phyloP scores from a whole-genome alignment of 768 basidiomycete genomes.

The Mycena indigotica region DNA sequence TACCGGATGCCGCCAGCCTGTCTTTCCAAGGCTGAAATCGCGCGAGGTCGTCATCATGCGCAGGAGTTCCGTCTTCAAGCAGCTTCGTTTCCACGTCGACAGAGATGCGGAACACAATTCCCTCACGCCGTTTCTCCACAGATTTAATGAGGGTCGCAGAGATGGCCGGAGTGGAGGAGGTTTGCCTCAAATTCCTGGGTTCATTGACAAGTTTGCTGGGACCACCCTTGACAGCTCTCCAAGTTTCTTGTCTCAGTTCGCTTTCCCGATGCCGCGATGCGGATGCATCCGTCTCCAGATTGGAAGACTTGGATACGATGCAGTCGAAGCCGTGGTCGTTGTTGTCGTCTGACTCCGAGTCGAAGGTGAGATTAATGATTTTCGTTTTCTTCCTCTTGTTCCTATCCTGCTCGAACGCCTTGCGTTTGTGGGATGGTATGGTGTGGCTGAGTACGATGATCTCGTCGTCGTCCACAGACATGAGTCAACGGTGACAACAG shows the following conservation, averaged over 20 bases:
- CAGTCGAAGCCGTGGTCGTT: neutral
- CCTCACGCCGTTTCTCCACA: neutral
- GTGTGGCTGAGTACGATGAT: neutral
- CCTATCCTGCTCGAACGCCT: neutral
- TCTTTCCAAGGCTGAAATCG: constrained; percentile 9
- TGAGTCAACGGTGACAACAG: too few relatives aligned
- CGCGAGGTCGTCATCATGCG: constrained; percentile 8
- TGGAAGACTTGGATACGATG: neutral
- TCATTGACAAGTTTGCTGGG: constrained; percentile 4
- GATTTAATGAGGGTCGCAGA: neutral
- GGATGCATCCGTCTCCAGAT: too few relatives aligned
- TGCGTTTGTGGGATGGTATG: neutral
- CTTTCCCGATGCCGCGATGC: too few relatives aligned
- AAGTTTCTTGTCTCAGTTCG: neutral
- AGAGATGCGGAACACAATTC: constrained; percentile 5
- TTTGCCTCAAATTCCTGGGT: neutral
- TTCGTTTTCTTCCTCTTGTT: too few relatives aligned
- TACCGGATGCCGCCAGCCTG: neutral
- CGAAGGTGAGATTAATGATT: neutral
- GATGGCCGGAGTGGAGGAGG: too few relatives aligned
- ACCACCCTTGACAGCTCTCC: constrained; percentile 1
- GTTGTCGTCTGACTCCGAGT: neutral
- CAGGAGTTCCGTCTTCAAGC: constrained; percentile 6
- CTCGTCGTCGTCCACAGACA: constrained; percentile 1
- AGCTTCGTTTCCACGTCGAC: constrained; percentile 2